Conservation (phyloP, 441 rosid species). For the Macaranga tanarius region DNA sequence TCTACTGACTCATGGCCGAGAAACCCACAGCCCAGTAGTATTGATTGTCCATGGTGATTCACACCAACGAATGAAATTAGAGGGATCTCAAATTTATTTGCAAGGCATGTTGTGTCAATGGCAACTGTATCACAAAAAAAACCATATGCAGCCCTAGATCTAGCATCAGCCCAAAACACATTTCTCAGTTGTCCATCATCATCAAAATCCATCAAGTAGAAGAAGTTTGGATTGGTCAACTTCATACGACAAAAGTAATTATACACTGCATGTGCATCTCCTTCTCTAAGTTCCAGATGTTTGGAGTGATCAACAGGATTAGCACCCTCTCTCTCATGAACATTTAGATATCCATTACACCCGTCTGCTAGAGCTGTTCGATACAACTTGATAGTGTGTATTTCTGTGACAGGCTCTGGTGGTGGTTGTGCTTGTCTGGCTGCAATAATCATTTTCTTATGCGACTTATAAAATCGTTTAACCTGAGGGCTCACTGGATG, state of each 20-base stretch:
- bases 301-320: conserved; percentile 35
- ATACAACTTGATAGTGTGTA: conserved; percentile 50
- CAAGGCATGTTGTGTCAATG: conserved; percentile 43
- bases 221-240: conserved; percentile 52
- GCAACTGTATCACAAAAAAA: conserved; percentile 41
- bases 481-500: conserved; percentile 44
- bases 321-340: conserved; percentile 29
- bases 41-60: conserved; percentile 50
- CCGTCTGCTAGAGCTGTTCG: conserved; percentile 33
- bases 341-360: conserved; percentile 30
- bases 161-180: conserved; percentile 50
- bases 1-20: conserved; percentile 48
- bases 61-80: conserved; percentile 46
- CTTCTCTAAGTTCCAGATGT: conserved; percentile 51
- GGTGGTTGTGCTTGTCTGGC: conserved; percentile 38
- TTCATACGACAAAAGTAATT: conserved; percentile 54
- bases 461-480: conserved; percentile 52
- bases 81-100: conserved; percentile 46
- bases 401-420: conserved; percentile 39
- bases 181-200: conserved; percentile 42
- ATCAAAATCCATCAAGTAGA: conserved; percentile 50
- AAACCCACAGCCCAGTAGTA: conserved; percentile 51
- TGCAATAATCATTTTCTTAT: conserved; percentile 45
- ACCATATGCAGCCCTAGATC: conserved; percentile 39
- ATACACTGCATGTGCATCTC: conserved; percentile 49